phyloP scores from a whole-genome alignment of 2,329 filamentous ascomycete genomes.

The Aspergillus sp. region DNA sequence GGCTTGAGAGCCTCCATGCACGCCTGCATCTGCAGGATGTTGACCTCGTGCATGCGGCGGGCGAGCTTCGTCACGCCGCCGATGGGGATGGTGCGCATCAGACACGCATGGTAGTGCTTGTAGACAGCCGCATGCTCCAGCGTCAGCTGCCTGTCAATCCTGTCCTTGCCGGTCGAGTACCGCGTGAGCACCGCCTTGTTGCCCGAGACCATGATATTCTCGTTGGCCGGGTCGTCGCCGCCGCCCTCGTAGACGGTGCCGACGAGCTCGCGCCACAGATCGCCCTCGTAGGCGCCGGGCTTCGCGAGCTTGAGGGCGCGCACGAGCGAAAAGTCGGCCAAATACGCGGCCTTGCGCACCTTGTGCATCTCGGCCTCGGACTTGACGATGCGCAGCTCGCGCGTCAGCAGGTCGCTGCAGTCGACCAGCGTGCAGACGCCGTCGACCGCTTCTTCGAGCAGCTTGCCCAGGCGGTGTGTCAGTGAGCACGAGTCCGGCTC shows the following conservation, averaged over 20 bases:
- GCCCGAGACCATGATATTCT: constrained; percentile 35
- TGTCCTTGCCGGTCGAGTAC: constrained; percentile 31
- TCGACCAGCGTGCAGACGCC: constrained; percentile 29
- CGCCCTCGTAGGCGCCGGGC: constrained; percentile 35
- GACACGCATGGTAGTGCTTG: constrained; percentile 34
- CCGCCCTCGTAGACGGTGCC: constrained; percentile 36
- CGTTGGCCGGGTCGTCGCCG: constrained; percentile 36
- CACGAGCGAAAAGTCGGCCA: constrained; percentile 35
- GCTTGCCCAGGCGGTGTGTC: constrained; percentile 32
- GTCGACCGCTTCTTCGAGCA: constrained; percentile 29
- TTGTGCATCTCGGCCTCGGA: constrained; percentile 28
- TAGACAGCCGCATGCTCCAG: constrained; percentile 34
- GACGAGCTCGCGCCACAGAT: constrained; percentile 34
- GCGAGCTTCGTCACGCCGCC: constrained; percentile 28
- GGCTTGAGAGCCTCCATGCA: constrained; percentile 27
- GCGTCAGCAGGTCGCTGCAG: constrained; percentile 28
- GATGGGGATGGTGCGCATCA: constrained; percentile 34
- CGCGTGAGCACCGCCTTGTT: constrained; percentile 34
- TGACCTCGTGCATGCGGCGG: constrained; percentile 25
- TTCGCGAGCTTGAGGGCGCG: constrained; percentile 35
- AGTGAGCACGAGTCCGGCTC: constrained; percentile 40
- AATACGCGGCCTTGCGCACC: constrained; percentile 34
- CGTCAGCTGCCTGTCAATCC: constrained; percentile 32
- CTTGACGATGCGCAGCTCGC: constrained; percentile 33
- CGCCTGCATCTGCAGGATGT: constrained; percentile 28